Conservation (phyloP, 2,329 filamentous ascomycete genomes). For the Colletotrichum sp. region DNA sequence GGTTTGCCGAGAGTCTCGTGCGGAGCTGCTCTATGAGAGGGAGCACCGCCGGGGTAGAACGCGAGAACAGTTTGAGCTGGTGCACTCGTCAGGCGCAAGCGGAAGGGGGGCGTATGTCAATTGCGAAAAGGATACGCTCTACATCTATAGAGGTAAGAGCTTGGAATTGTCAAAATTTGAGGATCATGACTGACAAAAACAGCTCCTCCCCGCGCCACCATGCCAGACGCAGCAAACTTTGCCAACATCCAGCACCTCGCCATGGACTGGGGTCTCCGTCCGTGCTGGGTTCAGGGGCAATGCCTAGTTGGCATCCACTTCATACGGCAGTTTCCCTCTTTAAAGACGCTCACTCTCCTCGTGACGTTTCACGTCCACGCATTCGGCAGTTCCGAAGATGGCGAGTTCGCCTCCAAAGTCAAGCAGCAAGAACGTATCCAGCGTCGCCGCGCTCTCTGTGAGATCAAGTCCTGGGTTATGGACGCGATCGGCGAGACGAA, state of each 20-base stretch:
- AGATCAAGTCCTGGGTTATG: background rate
- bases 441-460: background rate
- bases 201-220: background rate
- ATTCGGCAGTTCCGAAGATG: background rate
- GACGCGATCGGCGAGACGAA: background rate
- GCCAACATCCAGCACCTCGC: conserved; percentile 5
- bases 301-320: background rate
- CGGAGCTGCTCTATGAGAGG: background rate
- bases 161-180: background rate
- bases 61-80: background rate
- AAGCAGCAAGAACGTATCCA: background rate
- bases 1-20: background rate
- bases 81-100: background rate
- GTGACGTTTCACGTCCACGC: background rate
- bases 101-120: background rate
- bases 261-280: conserved; percentile 18
- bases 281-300: background rate
- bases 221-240: background rate
- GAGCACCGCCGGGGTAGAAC: background rate
- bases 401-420: background rate
- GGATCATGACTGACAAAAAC: background rate
- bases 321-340: background rate
- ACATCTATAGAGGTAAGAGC: conserved; percentile 1
- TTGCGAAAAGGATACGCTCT: background rate
- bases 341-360: conserved; percentile 3